Conservation (phyloP, 805 yeast species). For the Saturnispora diversa region DNA sequence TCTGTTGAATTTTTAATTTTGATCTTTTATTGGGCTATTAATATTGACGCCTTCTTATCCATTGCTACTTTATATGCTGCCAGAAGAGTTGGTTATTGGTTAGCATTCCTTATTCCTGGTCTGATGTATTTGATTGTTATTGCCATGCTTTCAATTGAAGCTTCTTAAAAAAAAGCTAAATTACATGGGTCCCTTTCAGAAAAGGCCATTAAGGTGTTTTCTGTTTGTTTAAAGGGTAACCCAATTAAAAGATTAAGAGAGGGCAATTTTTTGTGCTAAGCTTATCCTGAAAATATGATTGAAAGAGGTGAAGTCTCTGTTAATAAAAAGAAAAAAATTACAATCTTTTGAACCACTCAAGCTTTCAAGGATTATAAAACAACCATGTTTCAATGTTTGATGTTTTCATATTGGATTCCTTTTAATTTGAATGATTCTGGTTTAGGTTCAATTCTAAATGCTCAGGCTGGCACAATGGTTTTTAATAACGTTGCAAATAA, state of each 20-base stretch:
- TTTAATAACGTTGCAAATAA: slow-evolving; percentile 49
- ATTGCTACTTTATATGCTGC: slow-evolving; percentile 46
- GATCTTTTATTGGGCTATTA: slow-evolving; percentile 48
- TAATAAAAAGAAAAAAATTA: slow-evolving; percentile 22
- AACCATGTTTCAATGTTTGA: slow-evolving; percentile 38
- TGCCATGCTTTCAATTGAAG: slow-evolving; percentile 33
- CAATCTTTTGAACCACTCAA: slow-evolving; percentile 35
- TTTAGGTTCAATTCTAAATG: slow-evolving; percentile 39
- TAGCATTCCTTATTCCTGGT: slow-evolving; percentile 48
- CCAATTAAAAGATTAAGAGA: slow-evolving; percentile 35
- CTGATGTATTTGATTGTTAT: slow-evolving; percentile 47
- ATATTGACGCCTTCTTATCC: slow-evolving; percentile 46
- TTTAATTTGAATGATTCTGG: slow-evolving; percentile 40
- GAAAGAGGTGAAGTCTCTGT: slow-evolving; percentile 33
- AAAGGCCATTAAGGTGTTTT: slow-evolving; percentile 35
- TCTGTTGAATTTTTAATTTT: slow-evolving; percentile 34
- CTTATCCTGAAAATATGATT: slow-evolving; percentile 38
- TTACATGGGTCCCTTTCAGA: slow-evolving; percentile 42
- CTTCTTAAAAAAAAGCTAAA: slow-evolving; percentile 28
- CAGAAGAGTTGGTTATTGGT: slow-evolving; percentile 46
- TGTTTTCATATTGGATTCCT: slow-evolving; percentile 36
- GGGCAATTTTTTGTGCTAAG: slow-evolving; percentile 41
- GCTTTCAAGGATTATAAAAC: slow-evolving; percentile 40
- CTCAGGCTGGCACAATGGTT: slow-evolving; percentile 49
- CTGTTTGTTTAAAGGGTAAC: slow-evolving; percentile 36